Base-by-base conservation (phyloP, 139 green algal genomes). In the Edaphochlamys debaryana region DNA sequence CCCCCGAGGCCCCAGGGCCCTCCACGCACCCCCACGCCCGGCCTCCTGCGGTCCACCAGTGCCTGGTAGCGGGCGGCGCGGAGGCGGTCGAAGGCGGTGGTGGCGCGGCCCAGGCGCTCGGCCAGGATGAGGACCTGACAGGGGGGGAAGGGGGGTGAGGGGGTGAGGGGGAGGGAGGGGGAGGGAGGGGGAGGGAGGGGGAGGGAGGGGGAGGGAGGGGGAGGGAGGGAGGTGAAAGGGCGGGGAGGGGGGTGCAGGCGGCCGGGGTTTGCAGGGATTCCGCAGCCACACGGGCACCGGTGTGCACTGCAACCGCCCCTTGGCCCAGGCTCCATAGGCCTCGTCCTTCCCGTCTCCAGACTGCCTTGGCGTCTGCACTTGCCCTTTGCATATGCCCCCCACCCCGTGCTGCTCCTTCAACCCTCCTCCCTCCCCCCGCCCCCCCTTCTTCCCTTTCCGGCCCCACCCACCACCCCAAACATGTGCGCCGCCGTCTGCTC, bases 71-170 rank as follows among this genome's bases (percentile, higher is more conserved):
- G 90, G 37, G 87, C 68, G 13, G 85, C 84, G 1, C 93, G 72
- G 60, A 90, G 88, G 19, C 85, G 77, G 80, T 98, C 95, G 84
- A 98, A 98, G 27, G 58, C 73, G 8, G 66, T 63, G 1, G 79
- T 87, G 11, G 92, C 85, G 0, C 68, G 48, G 0, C 90, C 80
- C 67, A 98, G 82, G 30, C 81, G 86, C 90, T 98, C 95, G 4
- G 85, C 92, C 30, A 98, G 87, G 20, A 94, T 92, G 41, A 98
- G 83, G 52, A 97, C 94, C 89, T 94, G 84, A 2, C 23, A 23
- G 2, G 2, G 45, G 67, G 3, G 22, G 27, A 3, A 11, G 40
- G 40, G 13, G 27, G 27, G 9, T 17, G 23, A 30, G 40, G 45
- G 13, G 1, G 2, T 19, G 68, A 38, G 36, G 11, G 67, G 54